These are phyloP conservation scores for Trypanosoma cruzi DNA, from an alignment of 208 protist genomes.

Conservation along the genomic window DNA sequence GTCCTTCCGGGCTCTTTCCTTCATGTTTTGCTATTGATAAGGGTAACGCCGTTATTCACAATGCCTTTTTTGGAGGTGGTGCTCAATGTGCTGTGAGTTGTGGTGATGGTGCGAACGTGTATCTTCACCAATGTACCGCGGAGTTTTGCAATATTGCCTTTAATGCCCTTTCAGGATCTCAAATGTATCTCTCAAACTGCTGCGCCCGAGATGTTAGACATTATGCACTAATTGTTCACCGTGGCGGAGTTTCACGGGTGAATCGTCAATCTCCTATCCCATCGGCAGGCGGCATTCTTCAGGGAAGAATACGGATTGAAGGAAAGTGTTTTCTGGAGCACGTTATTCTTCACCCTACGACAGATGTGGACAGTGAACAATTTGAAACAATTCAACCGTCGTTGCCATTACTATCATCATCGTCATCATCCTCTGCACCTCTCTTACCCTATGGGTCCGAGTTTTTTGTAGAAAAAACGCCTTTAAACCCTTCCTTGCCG, in stretches of 20 bases:
- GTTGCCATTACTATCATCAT: not conserved
- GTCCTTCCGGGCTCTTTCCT: slow-evolving; percentile 34
- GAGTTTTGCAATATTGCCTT: slow-evolving; percentile 56
- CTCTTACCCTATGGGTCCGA: not conserved
- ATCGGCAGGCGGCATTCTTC: not conserved
- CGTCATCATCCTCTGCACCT: not conserved
- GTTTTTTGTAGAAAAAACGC: not conserved
- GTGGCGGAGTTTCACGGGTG: slow-evolving; percentile 37
- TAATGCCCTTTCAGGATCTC: slow-evolving; percentile 46
- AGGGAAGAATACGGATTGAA: slow-evolving; percentile 24
- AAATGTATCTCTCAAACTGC: slow-evolving; percentile 49
- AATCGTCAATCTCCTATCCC: slow-evolving; percentile 8
- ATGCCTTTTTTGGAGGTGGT: slow-evolving; percentile 56
- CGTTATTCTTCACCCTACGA: slow-evolving; percentile 19
- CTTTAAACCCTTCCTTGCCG: not conserved
- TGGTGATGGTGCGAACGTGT: slow-evolving; percentile 40
- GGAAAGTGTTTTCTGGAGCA: slow-evolving; percentile 29
- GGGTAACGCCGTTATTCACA: slow-evolving; percentile 49
- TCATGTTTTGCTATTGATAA: slow-evolving; percentile 61
- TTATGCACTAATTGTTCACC: slow-evolving; percentile 53
- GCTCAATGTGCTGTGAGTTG: slow-evolving; percentile 56
- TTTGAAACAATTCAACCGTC: not conserved
- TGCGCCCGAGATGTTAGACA: slow-evolving; percentile 26
- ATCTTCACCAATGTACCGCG: slow-evolving; percentile 41
- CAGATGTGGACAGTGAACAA: not conserved